A percentile compares a stretch with the other conserved stretches of the same genome.
Evolutionary conservation across 805 yeast species (phyloP).

Genomic region (Candida anglica): DNA sequence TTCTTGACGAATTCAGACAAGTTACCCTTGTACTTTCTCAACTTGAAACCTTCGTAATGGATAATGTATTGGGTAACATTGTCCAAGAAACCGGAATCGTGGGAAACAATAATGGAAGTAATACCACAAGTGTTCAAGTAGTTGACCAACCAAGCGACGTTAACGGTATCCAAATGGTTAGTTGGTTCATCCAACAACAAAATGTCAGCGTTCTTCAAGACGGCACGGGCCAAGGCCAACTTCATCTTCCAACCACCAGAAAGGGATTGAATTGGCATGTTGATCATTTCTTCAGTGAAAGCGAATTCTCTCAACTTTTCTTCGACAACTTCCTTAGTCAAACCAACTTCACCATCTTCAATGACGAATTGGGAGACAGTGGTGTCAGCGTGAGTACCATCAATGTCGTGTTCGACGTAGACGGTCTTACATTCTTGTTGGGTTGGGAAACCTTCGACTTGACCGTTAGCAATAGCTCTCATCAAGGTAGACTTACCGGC

Average conservation of each 20-base stretch:
- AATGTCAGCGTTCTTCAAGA: slow-evolving; percentile 96
- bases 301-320: slow-evolving; percentile 83
- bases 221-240: slow-evolving; percentile 99
- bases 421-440: slow-evolving; percentile 99
- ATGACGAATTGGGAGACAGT: slow-evolving; percentile 89
- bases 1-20: slow-evolving; percentile 97
- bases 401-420: slow-evolving; percentile 99
- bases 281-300: slow-evolving; percentile 90
- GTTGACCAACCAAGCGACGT: slow-evolving; percentile 99
- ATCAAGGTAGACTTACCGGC: slow-evolving; percentile 62
- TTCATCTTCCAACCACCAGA: slow-evolving; percentile 99
- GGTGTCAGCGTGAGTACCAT: slow-evolving; percentile 93
- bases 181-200: slow-evolving; percentile 99
- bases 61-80: slow-evolving; percentile 96
- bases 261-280: slow-evolving; percentile 90
- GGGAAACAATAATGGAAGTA: slow-evolving; percentile 97
- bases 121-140: slow-evolving; percentile 98
- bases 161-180: slow-evolving; percentile 99
- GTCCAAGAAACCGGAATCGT: slow-evolving; percentile 99
- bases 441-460: slow-evolving; percentile 99
- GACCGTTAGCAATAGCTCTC: slow-evolving; percentile 97
- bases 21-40: slow-evolving; percentile 99
- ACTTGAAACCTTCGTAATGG: slow-evolving; percentile 99
- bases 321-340: slow-evolving; percentile 64
- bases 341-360: slow-evolving; percentile 75